phyloP scores from a whole-genome alignment of 148 eudicot species.

The Fagopyrum esculentum region DNA sequence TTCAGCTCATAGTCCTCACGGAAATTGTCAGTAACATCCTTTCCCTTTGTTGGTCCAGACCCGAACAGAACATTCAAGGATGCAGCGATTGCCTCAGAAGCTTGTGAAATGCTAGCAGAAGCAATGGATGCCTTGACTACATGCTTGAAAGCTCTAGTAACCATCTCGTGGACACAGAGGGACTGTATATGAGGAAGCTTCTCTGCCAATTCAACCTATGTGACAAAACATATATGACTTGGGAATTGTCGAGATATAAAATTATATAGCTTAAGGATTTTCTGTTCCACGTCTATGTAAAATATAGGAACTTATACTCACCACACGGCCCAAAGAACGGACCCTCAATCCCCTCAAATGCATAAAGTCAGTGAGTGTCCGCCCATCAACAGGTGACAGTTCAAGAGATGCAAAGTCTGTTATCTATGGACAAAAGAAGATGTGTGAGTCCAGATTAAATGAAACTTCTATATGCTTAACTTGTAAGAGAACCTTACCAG shows the following conservation, averaged over 20 bases:
- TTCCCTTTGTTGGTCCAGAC: conserved; percentile 23
- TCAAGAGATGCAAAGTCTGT: conserved; percentile 96
- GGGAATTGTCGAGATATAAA: no score
- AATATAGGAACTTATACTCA: conserved; percentile 23
- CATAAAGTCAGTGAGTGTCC: conserved; percentile 97
- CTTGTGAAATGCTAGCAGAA: conserved; percentile 49
- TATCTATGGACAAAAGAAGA: conserved; percentile 40
- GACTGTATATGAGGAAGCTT: conserved; percentile 98
- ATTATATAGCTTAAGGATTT: no score
- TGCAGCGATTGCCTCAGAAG: conserved; percentile 70
- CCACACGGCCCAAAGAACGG: conserved; percentile 93
- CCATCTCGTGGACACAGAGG: conserved; percentile 97
- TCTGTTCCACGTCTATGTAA: no score
- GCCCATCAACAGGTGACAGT: conserved; percentile 99
- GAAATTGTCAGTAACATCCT: conserved; percentile 23
- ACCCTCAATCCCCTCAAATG: conserved; percentile 93
- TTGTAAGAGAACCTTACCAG: conserved; percentile 46
- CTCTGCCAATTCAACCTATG: conserved; percentile 81
- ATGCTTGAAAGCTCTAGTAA: conserved; percentile 95
- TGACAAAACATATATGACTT: conserved; percentile 16
- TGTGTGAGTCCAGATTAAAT: background rate
- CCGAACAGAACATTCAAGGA: conserved; percentile 77
- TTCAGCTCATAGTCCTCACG: conserved; percentile 42
- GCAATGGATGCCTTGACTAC: conserved; percentile 83
- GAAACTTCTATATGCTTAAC: background rate